Evolutionary conservation across 148 eudicot genomes (phyloP).

Genomic region (Gaultheria prostrata): DNA sequence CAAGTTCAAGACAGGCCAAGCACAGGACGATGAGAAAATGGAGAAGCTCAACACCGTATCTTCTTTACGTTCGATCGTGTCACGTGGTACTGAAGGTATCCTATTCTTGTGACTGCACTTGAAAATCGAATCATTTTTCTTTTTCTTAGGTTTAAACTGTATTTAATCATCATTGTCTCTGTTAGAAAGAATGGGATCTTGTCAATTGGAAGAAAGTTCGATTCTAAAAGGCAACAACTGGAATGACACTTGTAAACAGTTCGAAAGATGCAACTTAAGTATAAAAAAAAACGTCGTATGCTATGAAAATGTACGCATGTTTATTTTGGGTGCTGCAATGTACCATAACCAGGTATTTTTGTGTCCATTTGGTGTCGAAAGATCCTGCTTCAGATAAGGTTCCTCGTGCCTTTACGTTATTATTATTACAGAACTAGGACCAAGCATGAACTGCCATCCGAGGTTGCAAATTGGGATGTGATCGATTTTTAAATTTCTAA

Average conservation of each 20-base stretch:
- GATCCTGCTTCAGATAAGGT: background rate
- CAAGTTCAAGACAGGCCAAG: slow-evolving; percentile 91
- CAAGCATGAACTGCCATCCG: no score
- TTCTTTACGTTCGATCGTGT: slow-evolving; percentile 82
- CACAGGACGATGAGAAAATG: slow-evolving; percentile 93
- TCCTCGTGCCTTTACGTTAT: background rate
- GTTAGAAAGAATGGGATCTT: background rate
- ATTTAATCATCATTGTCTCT: background rate
- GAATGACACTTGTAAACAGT: background rate
- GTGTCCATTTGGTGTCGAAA: background rate
- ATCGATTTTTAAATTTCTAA: no score
- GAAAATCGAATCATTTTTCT: background rate
- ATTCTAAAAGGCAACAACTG: background rate
- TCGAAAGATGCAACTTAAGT: background rate
- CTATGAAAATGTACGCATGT: background rate
- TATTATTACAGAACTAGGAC: no score
- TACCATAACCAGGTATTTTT: background rate
- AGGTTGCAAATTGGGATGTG: no score
- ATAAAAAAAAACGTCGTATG: background rate
- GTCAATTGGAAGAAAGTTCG: slow-evolving; percentile 2
- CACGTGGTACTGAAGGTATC: slow-evolving; percentile 94
- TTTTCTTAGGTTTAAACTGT: background rate
- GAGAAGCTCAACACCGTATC: slow-evolving; percentile 80
- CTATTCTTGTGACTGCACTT: background rate
- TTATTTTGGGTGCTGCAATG: background rate